These are phyloP conservation scores for Trematosphaeria pertusa DNA, from an alignment of 2,329 filamentous ascomycete genomes.

Conservation along the genomic window DNA sequence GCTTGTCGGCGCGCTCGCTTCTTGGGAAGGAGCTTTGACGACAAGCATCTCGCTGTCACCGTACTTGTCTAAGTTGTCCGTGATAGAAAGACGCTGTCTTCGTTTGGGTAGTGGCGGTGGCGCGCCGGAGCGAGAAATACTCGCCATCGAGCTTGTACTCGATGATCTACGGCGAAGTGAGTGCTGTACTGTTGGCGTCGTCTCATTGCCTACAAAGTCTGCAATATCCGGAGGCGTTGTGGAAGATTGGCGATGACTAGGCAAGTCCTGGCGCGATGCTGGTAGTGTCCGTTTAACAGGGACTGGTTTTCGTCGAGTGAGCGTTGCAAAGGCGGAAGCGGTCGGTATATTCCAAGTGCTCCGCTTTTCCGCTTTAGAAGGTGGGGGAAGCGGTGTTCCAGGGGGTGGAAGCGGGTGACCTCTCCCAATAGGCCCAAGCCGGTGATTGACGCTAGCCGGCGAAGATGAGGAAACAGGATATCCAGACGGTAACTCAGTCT, in stretches of 20 bases:
- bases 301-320: slow-evolving; percentile 71
- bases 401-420: slow-evolving; percentile 83
- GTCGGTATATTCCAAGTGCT: slow-evolving; percentile 57
- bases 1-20: slow-evolving; percentile 31
- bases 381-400: slow-evolving; percentile 77
- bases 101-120: slow-evolving; percentile 59
- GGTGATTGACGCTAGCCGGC: too few species aligned
- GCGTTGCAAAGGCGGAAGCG: slow-evolving; percentile 39
- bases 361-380: slow-evolving; percentile 65
- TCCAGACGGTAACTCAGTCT: too few species aligned
- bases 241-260: neutral
- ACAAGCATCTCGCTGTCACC: slow-evolving; percentile 34
- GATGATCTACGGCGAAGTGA: slow-evolving; percentile 18
- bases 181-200: neutral
- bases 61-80: slow-evolving; percentile 11
- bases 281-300: slow-evolving; percentile 29
- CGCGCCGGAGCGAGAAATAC: slow-evolving; percentile 1
- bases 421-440: slow-evolving; percentile 75
- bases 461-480: too few species aligned
- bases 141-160: slow-evolving; percentile 13
- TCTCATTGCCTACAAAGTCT: neutral
- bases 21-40: slow-evolving; percentile 36
- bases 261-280: slow-evolving; percentile 2
- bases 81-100: slow-evolving; percentile 46
- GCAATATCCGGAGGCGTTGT: slow-evolving; percentile 1